Evolutionary conservation across 129 eudicot genomes (phyloP).

Genomic region (Logfia minima): DNA sequence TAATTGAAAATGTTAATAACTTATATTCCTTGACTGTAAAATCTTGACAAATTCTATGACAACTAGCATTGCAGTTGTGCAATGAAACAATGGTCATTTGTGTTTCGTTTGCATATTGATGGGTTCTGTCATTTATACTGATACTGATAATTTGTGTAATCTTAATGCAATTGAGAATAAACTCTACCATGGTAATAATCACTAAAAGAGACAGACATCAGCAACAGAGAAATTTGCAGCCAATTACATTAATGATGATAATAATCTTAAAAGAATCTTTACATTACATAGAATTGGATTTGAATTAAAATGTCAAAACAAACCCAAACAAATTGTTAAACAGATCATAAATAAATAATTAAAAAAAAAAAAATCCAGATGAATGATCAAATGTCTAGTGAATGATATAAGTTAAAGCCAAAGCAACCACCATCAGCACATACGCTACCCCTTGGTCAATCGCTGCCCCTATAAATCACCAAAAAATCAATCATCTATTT

Average conservation of each 20-base stretch:
- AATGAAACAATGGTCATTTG: too few relatives aligned
- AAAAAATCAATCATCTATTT: constrained; percentile 12
- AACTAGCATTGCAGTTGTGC: too few relatives aligned
- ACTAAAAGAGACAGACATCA: too few relatives aligned
- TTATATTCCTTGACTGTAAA: too few relatives aligned
- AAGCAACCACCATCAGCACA: constrained; percentile 75
- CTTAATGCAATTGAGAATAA: too few relatives aligned
- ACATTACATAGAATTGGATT: constrained; percentile 30
- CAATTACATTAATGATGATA: constrained; percentile 4
- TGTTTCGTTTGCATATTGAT: too few relatives aligned
- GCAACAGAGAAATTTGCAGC: constrained; percentile 19
- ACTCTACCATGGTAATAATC: too few relatives aligned
- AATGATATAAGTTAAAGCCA: constrained; percentile 78
- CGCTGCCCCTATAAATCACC: constrained; percentile 48
- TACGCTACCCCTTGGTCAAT: constrained; percentile 82
- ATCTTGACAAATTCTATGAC: too few relatives aligned
- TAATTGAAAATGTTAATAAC: too few relatives aligned
- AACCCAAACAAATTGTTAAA: constrained; percentile 24
- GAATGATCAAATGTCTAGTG: constrained; percentile 41
- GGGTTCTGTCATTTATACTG: too few relatives aligned
- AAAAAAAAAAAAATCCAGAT: neutral
- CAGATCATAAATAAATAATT: neutral
- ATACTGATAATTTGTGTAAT: too few relatives aligned
- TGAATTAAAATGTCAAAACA: constrained; percentile 32
- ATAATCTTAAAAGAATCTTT: constrained; percentile 22